Evolutionary conservation across 768 basidiomycete genomes (phyloP).

Genomic region (Suillus tomentosus): DNA sequence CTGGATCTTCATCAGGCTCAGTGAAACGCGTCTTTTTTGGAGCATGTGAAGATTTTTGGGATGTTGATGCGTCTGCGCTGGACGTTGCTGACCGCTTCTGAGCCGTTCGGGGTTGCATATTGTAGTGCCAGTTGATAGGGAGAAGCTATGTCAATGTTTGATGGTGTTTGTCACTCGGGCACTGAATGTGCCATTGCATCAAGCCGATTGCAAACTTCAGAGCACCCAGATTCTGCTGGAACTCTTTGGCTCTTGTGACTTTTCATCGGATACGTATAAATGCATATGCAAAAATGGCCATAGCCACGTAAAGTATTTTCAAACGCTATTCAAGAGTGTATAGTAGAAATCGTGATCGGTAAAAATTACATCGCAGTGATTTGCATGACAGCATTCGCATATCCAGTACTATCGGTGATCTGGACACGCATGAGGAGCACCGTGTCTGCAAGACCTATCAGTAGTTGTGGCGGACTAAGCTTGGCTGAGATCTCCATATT

Average conservation of each 20-base stretch:
- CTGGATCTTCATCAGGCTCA: slow-evolving; percentile 74
- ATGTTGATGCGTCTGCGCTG: slow-evolving; percentile 35
- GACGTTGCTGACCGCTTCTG: slow-evolving; percentile 46
- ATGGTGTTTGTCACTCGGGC: slow-evolving; percentile 20
- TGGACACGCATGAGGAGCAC: slow-evolving; percentile 56
- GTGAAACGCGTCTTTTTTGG: slow-evolving; percentile 78
- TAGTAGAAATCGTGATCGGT: neutral
- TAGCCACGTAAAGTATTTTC: slow-evolving; percentile 4
- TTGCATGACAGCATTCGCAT: slow-evolving; percentile 51
- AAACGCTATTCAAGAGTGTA: neutral
- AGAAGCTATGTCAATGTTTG: slow-evolving; percentile 17
- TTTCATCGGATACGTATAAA: neutral
- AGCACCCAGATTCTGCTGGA: neutral
- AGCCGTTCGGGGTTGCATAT: slow-evolving; percentile 41
- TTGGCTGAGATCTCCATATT: slow-evolving; percentile 47
- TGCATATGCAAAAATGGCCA: neutral
- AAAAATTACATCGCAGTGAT: slow-evolving; percentile 16
- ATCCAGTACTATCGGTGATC: slow-evolving; percentile 62
- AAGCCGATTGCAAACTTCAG: neutral
- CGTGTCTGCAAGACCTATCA: slow-evolving; percentile 45
- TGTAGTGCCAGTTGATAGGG: neutral
- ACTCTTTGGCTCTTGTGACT: neutral
- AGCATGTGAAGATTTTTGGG: slow-evolving; percentile 27
- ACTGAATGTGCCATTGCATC: neutral
- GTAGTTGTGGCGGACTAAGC: slow-evolving; percentile 48